phyloP scores from a whole-genome alignment of 345 rosid species.

The Turnera subulata region DNA sequence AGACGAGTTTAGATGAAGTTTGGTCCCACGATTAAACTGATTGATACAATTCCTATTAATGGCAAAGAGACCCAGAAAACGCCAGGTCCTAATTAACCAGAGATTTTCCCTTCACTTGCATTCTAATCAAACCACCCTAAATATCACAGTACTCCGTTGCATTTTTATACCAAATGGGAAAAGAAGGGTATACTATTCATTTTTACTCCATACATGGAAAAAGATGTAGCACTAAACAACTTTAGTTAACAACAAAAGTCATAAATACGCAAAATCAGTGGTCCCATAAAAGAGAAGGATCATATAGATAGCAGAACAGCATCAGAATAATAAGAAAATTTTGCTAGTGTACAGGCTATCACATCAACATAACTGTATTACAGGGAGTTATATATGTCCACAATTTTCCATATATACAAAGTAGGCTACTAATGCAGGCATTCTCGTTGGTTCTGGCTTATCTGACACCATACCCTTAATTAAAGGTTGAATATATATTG shows the following conservation, averaged over 20 bases:
- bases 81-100: background rate
- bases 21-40: constrained; percentile 12
- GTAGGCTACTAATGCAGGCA: background rate
- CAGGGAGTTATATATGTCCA: background rate
- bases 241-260: constrained; percentile 21
- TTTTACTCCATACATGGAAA: background rate
- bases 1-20: too few relatives aligned
- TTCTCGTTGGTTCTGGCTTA: constrained; percentile 1
- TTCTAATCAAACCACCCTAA: constrained; percentile 1
- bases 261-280: constrained; percentile 14
- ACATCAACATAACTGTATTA: constrained; percentile 14
- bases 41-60: constrained; percentile 6
- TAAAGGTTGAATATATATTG: constrained; percentile 4
- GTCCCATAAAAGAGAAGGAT: constrained; percentile 19
- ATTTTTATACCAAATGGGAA: background rate
- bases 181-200: too few relatives aligned
- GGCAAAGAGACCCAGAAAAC: constrained; percentile 7
- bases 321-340: background rate
- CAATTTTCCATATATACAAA: constrained; percentile 11
- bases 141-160: constrained; percentile 7
- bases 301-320: background rate
- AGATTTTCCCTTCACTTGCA: background rate
- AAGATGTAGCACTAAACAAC: constrained; percentile 12
- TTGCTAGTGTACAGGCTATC: constrained; percentile 10
- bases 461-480: constrained; percentile 12